Evolutionary conservation across 2,329 filamentous ascomycete species (phyloP).

Genomic region (Drechslerella dactyloides): DNA sequence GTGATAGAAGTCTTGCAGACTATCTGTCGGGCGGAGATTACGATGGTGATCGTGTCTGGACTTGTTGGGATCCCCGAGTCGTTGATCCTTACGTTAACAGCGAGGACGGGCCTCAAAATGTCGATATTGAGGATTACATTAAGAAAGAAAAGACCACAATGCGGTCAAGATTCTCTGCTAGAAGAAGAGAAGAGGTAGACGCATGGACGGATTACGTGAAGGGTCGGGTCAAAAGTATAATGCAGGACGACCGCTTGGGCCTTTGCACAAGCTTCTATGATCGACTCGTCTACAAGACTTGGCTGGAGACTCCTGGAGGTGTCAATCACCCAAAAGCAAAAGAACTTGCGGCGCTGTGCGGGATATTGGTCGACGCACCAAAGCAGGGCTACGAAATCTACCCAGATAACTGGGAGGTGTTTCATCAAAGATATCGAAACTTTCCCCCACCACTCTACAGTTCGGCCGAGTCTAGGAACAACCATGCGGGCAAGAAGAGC

Average conservation of each 20-base stretch:
- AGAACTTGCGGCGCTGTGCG: constrained; percentile 63
- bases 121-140: constrained; percentile 33
- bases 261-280: constrained; percentile 71
- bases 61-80: constrained; percentile 74
- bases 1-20: constrained; percentile 66
- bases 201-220: constrained; percentile 62
- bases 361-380: constrained; percentile 65
- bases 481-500: background rate
- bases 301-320: constrained; percentile 49
- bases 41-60: constrained; percentile 76
- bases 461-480: background rate
- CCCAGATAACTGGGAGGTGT: background rate
- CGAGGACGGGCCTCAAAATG: constrained; percentile 59
- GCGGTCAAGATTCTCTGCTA: constrained; percentile 19
- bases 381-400: constrained; percentile 65
- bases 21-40: constrained; percentile 81
- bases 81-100: constrained; percentile 69
- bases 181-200: constrained; percentile 13
- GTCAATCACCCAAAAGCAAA: constrained; percentile 62
- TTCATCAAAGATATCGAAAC: background rate
- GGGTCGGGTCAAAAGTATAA: constrained; percentile 66
- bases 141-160: constrained; percentile 33
- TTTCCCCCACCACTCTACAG: constrained; percentile 10
- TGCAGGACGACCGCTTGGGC: constrained; percentile 67
- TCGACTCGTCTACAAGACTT: constrained; percentile 66